Evolutionary conservation across 1,284 basidiomycete genomes (phyloP), one percentile per base, ranked within the genome.

Genomic region (Agroathelia rolfsii): DNA sequence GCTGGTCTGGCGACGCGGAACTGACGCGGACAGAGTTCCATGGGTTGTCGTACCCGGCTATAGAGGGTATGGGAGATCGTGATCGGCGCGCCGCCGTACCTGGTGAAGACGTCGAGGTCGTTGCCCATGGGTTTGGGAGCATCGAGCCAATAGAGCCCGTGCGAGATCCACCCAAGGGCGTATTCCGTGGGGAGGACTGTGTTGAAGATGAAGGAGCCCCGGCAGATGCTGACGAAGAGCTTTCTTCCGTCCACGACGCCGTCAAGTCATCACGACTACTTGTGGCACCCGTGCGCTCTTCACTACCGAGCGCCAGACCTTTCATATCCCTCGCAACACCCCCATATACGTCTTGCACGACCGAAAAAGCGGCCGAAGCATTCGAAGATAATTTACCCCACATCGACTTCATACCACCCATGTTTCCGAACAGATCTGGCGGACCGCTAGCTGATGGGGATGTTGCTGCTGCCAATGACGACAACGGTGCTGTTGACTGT

Each of bases 341-440:
- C 8, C 64, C 69, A 45, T 85, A 85, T 5, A 72, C 81, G 30
- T 76, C 81, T 44, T 86, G 83, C 24, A 85, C 77, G 2, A 59
- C 82, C 15, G 80, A 82, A 38, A 87, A 65, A 18, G 83, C 83
- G 6, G 80, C 76, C 4, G 80, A 72, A 4, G 83, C 83, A 50
- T 83, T 83, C 0, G 77, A 77, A 1, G 84, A 87, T 11, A 87
- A 50, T 44, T 72, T 77, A 17, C 79, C 84, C 84, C 84, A 87
- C 41, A 86, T 63, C 1, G 82, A 84, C 41, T 69, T 77, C 36
- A 82, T 66, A 6, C 76, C 69, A n/a, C 61, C 65, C n/a, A n/a
- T n/a, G 34, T 64, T 59, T 3, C 64, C 58, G 21, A 69, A 56
- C 24, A 72, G 59, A 24, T 77, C 75, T 24, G 67, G 60, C 19